phyloP scores from a whole-genome alignment of 208 protist genomes.

The Trypanosoma melophagium region DNA sequence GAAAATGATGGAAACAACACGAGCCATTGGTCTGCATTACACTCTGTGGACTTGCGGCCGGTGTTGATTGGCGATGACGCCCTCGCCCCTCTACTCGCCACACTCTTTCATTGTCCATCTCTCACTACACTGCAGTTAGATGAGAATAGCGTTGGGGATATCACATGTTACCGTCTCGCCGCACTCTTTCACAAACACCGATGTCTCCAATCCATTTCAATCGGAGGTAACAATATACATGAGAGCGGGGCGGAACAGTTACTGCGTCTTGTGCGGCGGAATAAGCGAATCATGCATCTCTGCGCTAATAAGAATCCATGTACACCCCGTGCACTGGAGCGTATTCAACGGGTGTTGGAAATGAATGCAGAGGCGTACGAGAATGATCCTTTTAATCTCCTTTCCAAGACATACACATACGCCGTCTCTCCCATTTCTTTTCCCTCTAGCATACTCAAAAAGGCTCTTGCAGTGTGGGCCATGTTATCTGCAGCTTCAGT shows the following conservation, averaged over 20 bases:
- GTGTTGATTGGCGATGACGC: constrained; percentile 67
- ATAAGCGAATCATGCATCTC: constrained; percentile 51
- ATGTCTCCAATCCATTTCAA: constrained; percentile 49
- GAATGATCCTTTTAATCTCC: constrained; percentile 68
- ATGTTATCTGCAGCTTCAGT: constrained; percentile 66
- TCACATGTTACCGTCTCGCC: constrained; percentile 56
- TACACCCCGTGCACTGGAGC: constrained; percentile 39
- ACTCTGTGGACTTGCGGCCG: constrained; percentile 45
- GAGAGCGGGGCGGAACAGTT: constrained; percentile 77
- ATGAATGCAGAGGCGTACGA: constrained; percentile 37
- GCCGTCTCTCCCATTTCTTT: constrained; percentile 49
- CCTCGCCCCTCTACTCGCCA: constrained; percentile 62
- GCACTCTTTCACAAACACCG: constrained; percentile 69
- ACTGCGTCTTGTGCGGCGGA: constrained; percentile 64
- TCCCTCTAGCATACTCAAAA: constrained; percentile 41
- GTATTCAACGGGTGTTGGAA: constrained; percentile 40
- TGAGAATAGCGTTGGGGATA: constrained; percentile 64
- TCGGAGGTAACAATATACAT: constrained; percentile 64
- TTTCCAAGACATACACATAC: constrained; percentile 54
- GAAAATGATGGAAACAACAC: too few species aligned
- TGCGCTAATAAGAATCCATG: constrained; percentile 53
- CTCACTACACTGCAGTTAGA: constrained; percentile 54
- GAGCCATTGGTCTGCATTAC: constrained; percentile 55
- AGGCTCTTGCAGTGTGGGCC: constrained; percentile 73
- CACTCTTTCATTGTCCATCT: constrained; percentile 65